Evolutionary conservation across 2,329 filamentous ascomycete genomes (phyloP).

Genomic region (Pseudogymnoascus sp.): DNA sequence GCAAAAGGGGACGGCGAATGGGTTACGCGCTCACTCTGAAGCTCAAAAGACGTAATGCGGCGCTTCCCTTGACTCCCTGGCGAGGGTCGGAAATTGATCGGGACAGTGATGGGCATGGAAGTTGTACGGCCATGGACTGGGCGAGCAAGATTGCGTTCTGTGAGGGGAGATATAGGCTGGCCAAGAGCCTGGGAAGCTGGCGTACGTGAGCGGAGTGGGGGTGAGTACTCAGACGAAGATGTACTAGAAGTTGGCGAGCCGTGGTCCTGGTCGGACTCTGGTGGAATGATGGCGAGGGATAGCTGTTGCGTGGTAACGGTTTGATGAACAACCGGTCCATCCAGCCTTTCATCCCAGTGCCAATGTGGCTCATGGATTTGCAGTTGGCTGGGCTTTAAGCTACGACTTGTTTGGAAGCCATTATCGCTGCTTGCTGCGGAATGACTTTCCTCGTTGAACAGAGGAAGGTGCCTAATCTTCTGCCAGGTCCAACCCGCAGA

Average conservation of each 20-base stretch:
- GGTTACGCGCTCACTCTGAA: conserved; percentile 19
- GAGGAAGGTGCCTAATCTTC: conserved; percentile 53
- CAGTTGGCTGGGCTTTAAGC: conserved; percentile 45
- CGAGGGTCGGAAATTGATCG: conserved; percentile 32
- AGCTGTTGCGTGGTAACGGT: conserved; percentile 35
- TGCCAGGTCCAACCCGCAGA: conserved; percentile 63
- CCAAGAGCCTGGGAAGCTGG: conserved; percentile 19
- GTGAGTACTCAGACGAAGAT: conserved; percentile 25
- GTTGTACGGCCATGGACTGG: conserved; percentile 43
- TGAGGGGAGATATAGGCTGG: conserved; percentile 19
- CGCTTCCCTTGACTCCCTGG: conserved; percentile 31
- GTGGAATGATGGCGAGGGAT: conserved; percentile 35
- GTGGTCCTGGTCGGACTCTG: conserved; percentile 27
- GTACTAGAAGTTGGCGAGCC: conserved; percentile 24
- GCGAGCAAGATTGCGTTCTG: conserved; percentile 30
- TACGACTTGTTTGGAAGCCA: conserved; percentile 33
- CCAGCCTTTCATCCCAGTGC: conserved; percentile 57
- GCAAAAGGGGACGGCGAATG: conserved; percentile 13
- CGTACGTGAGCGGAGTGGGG: conserved; percentile 20
- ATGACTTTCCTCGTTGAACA: conserved; percentile 28
- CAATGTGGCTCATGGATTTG: conserved; percentile 57
- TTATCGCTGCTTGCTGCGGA: conserved; percentile 29
- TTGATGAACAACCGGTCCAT: conserved; percentile 40
- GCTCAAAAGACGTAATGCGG: conserved; percentile 38
- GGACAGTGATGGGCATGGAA: conserved; percentile 41